phyloP scores from a whole-genome alignment of 768 basidiomycete species.

The Auricularia auricula-judae region DNA sequence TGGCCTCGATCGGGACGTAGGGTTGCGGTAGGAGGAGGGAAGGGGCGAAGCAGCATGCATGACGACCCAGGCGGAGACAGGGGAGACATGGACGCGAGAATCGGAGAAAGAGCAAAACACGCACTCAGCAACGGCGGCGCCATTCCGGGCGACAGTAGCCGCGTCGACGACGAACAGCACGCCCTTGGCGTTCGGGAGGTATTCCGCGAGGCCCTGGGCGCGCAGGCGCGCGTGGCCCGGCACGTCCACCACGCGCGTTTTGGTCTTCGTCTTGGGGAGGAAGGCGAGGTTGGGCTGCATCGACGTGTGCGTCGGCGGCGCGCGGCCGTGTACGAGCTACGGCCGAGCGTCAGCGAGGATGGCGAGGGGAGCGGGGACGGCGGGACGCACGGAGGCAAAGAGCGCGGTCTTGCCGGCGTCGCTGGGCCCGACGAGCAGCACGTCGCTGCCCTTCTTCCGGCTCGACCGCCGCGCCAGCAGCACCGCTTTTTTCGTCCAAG shows the following conservation, averaged over 20 bases:
- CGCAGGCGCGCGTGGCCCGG: conserved; percentile 81
- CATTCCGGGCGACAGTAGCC: conserved; percentile 67
- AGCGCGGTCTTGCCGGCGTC: conserved; percentile 79
- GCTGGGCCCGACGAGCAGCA: conserved; percentile 66
- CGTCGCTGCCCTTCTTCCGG: conserved; percentile 38
- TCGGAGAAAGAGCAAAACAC: conserved; percentile 17
- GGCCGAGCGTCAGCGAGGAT: too few species aligned
- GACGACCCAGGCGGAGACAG: too few species aligned
- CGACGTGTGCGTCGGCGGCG: conserved; percentile 62
- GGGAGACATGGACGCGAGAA: too few species aligned
- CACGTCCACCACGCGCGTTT: conserved; percentile 53
- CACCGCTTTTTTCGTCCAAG: conserved; percentile 9
- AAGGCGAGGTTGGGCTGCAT: conserved; percentile 58
- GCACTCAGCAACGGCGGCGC: conserved; percentile 67
- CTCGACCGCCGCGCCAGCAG: conserved; percentile 33
- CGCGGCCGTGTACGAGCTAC: conserved; percentile 44
- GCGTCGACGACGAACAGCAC: conserved; percentile 75
- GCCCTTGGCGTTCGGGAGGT: conserved; percentile 49
- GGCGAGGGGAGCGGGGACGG: too few species aligned
- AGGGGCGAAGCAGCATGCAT: too few species aligned
- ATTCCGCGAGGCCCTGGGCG: conserved; percentile 52
- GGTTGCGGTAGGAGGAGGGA: too few species aligned
- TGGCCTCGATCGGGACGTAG: too few species aligned
- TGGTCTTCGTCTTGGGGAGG: conserved; percentile 32
- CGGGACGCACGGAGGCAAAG: conserved; percentile 30